Evolutionary conservation across 2,329 filamentous ascomycete genomes (phyloP).

Genomic region (Fusarium sp.): DNA sequence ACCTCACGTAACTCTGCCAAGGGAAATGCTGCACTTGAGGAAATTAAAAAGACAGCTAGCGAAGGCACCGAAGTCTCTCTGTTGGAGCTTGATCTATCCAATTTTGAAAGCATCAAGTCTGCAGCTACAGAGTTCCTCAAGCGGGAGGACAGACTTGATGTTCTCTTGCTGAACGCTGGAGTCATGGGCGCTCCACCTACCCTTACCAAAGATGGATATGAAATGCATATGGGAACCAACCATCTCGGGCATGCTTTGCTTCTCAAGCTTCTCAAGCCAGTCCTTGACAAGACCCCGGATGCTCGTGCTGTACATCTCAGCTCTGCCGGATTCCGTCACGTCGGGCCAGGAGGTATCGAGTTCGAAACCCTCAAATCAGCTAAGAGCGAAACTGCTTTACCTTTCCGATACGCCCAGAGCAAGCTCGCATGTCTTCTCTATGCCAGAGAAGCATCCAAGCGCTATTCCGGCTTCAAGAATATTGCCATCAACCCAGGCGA

Average conservation of each 20-base stretch:
- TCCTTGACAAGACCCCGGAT: accelerated
- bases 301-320: not conserved
- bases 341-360: not conserved
- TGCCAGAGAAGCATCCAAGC: not conserved
- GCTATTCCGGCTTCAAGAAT: not conserved
- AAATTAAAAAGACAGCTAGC: accelerated
- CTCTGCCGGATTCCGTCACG: not conserved
- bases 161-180: not conserved
- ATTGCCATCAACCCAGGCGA: constrained; percentile 5
- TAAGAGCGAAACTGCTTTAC: not conserved
- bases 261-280: not conserved
- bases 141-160: not conserved
- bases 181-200: not conserved
- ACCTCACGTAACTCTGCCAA: not conserved
- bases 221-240: constrained; percentile 14
- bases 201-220: not conserved
- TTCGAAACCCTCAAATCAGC: not conserved
- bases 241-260: not conserved
- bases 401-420: not conserved
- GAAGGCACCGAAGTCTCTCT: not conserved
- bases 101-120: not conserved
- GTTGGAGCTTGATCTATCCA: not conserved
- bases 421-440: not conserved
- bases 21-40: accelerated
- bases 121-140: not conserved